phyloP scores from a whole-genome alignment of 2,329 filamentous ascomycete species.

The Harringtonia aguacate region DNA sequence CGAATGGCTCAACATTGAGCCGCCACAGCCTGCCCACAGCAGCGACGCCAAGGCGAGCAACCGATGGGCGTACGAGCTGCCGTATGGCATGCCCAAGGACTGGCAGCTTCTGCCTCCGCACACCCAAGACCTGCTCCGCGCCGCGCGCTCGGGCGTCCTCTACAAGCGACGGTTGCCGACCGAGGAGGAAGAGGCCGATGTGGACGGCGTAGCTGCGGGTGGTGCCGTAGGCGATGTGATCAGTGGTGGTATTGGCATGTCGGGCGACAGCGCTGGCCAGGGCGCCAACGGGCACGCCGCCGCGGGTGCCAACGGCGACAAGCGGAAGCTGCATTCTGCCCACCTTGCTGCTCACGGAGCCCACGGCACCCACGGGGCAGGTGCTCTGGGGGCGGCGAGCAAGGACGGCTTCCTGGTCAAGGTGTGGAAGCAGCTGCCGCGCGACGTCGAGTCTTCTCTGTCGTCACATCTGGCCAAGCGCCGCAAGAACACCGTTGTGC shows the following conservation, averaged over 20 bases:
- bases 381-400: background rate
- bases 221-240: background rate
- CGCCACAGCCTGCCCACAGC: conserved; percentile 53
- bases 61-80: conserved; percentile 64
- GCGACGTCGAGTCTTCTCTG: conserved; percentile 42
- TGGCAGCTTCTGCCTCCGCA: conserved; percentile 65
- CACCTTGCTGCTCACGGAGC: background rate
- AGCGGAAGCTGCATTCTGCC: conserved; percentile 30
- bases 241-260: background rate
- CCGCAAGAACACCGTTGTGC: conserved; percentile 48
- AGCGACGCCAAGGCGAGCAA: conserved; percentile 43
- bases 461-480: conserved; percentile 50
- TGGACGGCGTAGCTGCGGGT: conserved; percentile 19
- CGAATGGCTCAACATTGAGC: conserved; percentile 56
- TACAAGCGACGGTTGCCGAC: conserved; percentile 59
- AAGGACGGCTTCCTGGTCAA: conserved; percentile 39
- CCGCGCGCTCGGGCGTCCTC: conserved; percentile 64
- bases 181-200: conserved; percentile 49
- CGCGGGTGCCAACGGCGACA: conserved; percentile 7
- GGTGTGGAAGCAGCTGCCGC: conserved; percentile 51
- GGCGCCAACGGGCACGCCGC: background rate
- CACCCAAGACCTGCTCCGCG: conserved; percentile 72
- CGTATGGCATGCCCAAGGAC: conserved; percentile 76
- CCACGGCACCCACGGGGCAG: too few relatives aligned
- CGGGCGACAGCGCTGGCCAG: background rate